Conservation (phyloP, 1,284 basidiomycete species). For the Cystobasidium sp. region DNA sequence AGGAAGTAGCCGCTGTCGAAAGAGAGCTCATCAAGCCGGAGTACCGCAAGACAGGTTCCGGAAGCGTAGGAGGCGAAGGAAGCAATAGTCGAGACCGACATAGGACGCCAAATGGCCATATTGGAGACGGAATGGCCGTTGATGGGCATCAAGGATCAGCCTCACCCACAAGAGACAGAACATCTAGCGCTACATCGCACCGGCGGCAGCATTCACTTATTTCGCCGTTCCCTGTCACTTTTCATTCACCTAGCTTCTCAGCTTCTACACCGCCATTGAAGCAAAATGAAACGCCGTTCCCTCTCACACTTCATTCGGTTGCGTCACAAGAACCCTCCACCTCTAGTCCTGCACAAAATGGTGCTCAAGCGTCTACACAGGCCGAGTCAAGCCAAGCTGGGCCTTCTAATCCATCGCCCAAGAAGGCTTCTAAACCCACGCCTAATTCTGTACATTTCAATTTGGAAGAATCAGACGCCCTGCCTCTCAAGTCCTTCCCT, state of each 20-base stretch:
- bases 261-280: constrained; percentile 15
- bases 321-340: constrained; percentile 16
- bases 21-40: constrained; percentile 41
- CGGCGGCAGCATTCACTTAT: constrained; percentile 28
- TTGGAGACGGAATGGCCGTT: constrained; percentile 1
- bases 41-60: constrained; percentile 13
- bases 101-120: background rate
- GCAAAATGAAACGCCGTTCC: constrained; percentile 7
- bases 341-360: background rate
- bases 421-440: background rate
- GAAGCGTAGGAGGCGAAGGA: background rate
- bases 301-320: background rate
- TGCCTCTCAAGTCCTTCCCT: constrained; percentile 1
- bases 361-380: background rate
- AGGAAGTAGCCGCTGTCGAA: constrained; percentile 43
- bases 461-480: constrained; percentile 5
- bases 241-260: constrained; percentile 35
- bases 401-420: background rate
- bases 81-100: background rate
- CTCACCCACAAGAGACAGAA: constrained; percentile 17
- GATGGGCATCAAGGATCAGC: background rate
- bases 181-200: constrained; percentile 8
- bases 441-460: background rate
- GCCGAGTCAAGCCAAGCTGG: background rate
- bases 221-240: constrained; percentile 42